Conservation (phyloP, 108 stramenopile genomes). For the Schizochytrium sp. region DNA sequence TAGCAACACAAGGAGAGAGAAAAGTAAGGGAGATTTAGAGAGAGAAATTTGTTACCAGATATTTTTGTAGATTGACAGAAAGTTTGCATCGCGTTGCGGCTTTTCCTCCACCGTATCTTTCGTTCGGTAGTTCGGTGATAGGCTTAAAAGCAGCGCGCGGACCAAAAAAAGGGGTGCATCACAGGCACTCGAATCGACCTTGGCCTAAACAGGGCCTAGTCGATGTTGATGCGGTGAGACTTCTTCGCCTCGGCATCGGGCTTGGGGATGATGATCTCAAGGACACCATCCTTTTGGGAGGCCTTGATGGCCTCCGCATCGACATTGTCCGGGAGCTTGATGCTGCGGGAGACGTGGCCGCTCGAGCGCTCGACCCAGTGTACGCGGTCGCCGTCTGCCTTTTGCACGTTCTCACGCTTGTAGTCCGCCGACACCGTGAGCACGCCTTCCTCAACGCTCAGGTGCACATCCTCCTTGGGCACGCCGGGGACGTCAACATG, state of each 20-base stretch:
- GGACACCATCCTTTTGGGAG: background rate
- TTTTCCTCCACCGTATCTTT: too few relatives aligned
- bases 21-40: too few relatives aligned
- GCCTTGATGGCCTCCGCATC: slow-evolving; percentile 5
- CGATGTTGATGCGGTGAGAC: background rate
- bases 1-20: too few relatives aligned
- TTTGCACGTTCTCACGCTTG: background rate
- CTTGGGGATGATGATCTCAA: slow-evolving; percentile 10
- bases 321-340: background rate
- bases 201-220: background rate
- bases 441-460: background rate
- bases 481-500: background rate
- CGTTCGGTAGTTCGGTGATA: too few relatives aligned
- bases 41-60: too few relatives aligned
- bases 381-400: background rate
- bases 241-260: background rate
- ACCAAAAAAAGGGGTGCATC: too few relatives aligned
- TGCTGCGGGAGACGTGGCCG: slow-evolving; percentile 1
- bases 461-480: background rate
- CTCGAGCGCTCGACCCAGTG: background rate
- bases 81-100: too few relatives aligned
- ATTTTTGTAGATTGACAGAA: too few relatives aligned
- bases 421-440: slow-evolving; percentile 8
- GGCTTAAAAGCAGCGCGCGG: too few relatives aligned
- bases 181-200: too few relatives aligned